These are phyloP conservation scores for Boletus speciosus DNA, from an alignment of 768 basidiomycete species.

Conservation along the genomic window DNA sequence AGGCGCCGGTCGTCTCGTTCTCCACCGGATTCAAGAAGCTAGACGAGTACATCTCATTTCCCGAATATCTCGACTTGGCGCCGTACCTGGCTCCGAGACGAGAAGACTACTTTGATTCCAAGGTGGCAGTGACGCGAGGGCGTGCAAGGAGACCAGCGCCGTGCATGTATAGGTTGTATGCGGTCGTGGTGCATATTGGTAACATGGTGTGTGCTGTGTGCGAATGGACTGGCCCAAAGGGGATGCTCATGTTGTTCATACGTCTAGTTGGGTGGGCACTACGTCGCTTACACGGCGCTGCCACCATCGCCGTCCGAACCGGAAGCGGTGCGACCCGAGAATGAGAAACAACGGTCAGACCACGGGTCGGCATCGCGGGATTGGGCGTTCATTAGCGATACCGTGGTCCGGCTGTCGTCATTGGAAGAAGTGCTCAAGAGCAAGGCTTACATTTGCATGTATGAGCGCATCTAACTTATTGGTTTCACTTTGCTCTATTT, in stretches of 20 bases:
- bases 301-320: conserved; percentile 36
- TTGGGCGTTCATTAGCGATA: conserved; percentile 95
- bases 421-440: conserved; percentile 87
- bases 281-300: conserved; percentile 79
- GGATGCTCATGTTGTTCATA: neutral
- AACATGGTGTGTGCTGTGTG: conserved; percentile 61
- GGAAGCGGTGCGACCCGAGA: conserved; percentile 2
- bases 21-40: conserved; percentile 81
- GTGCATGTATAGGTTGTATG: conserved; percentile 70
- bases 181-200: conserved; percentile 83
- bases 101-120: conserved; percentile 62
- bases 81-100: conserved; percentile 84
- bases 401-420: conserved; percentile 71
- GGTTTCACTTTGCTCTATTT: neutral
- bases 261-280: conserved; percentile 79
- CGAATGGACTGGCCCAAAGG: neutral
- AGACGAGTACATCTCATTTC: conserved; percentile 90
- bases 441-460: conserved; percentile 94
- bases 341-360: conserved; percentile 8
- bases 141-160: conserved; percentile 28
- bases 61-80: conserved; percentile 76
- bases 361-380: conserved; percentile 37
- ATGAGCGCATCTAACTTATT: conserved; percentile 59
- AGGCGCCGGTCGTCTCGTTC: conserved; percentile 58
- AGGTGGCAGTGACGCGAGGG: conserved; percentile 20